Evolutionary conservation across 2,329 filamentous ascomycete genomes (phyloP).

Genomic region (Microdochium trichocladiopsis): DNA sequence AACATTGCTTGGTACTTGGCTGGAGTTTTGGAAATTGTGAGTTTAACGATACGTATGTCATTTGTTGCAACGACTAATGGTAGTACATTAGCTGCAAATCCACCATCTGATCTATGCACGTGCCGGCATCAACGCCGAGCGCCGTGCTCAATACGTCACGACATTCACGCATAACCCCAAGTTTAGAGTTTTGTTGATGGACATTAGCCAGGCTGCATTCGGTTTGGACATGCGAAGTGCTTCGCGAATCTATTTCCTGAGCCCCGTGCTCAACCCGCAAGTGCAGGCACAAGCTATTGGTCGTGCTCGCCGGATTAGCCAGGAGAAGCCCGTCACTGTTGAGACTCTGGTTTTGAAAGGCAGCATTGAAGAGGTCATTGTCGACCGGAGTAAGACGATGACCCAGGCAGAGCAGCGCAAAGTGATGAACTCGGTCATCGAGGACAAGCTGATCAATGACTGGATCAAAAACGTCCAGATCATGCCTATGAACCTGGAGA

Average conservation of each 20-base stretch:
- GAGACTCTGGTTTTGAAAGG: conserved; percentile 77
- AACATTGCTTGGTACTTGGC: conserved; percentile 83
- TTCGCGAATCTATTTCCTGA: conserved; percentile 82
- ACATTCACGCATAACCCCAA: conserved; percentile 65
- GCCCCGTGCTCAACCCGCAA: conserved; percentile 77
- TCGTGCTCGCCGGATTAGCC: conserved; percentile 80
- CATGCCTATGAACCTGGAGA: conserved; percentile 14
- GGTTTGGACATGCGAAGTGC: conserved; percentile 80
- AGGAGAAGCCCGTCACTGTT: conserved; percentile 70
- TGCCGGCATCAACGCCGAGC: conserved; percentile 45
- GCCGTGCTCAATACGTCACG: conserved; percentile 68
- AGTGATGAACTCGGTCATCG: conserved; percentile 45
- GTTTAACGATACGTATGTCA: conserved; percentile 10
- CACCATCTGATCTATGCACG: conserved; percentile 62
- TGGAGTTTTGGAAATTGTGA: conserved; percentile 67
- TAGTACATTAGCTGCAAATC: conserved; percentile 38
- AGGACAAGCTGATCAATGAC: conserved; percentile 49
- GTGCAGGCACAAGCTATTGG: conserved; percentile 90
- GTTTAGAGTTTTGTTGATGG: conserved; percentile 78
- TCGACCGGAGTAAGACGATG: conserved; percentile 68
- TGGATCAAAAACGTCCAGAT: conserved; percentile 51
- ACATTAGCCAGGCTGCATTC: conserved; percentile 81
- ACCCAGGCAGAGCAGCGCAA: conserved; percentile 55
- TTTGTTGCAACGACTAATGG: not conserved
- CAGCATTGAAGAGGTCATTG: conserved; percentile 80